Percentiles rank a stretch among this genome's conserved stretches.
These are phyloP conservation scores for Fraxinus platypoda DNA, from an alignment of 305 asterid species.

Conservation along the genomic window DNA sequence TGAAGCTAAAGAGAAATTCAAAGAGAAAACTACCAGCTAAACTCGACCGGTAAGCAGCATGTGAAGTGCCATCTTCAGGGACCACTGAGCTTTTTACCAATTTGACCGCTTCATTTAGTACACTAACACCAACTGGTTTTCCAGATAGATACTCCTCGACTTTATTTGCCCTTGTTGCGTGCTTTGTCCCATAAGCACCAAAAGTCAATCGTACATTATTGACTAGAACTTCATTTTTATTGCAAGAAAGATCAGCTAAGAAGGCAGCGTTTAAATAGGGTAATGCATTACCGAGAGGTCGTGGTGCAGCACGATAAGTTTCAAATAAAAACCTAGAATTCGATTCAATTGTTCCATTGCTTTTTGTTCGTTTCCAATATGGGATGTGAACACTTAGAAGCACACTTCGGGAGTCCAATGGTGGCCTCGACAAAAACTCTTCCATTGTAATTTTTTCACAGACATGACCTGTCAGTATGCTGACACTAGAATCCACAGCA, in stretches of 20 bases:
- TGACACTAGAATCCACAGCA: constrained; percentile 57
- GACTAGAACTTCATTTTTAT: constrained; percentile 36
- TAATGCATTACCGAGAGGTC: constrained; percentile 86
- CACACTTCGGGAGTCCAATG: constrained; percentile 47
- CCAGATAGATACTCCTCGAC: constrained; percentile 61
- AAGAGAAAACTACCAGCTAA: constrained; percentile 70
- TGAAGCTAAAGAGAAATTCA: constrained; percentile 55
- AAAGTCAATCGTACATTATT: constrained; percentile 39
- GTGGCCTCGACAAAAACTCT: constrained; percentile 62
- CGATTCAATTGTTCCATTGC: constrained; percentile 24
- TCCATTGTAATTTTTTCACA: constrained; percentile 50
- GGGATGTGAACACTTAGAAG: constrained; percentile 69
- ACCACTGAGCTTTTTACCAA: constrained; percentile 53
- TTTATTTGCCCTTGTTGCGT: constrained; percentile 46
- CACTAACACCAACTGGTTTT: constrained; percentile 33
- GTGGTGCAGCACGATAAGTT: constrained; percentile 80
- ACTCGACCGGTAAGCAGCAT: constrained; percentile 69
- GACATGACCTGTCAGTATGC: constrained; percentile 36
- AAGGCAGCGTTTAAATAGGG: constrained; percentile 89
- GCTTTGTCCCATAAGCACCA: constrained; percentile 62
- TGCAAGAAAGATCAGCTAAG: constrained; percentile 55
- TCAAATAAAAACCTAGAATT: constrained; percentile 54
- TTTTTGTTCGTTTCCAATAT: constrained; percentile 29
- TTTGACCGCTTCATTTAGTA: constrained; percentile 55
- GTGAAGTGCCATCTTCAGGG: constrained; percentile 59